Base-by-base conservation (phyloP, 257 asterid genomes). In the Solanum ossicruentum region DNA sequence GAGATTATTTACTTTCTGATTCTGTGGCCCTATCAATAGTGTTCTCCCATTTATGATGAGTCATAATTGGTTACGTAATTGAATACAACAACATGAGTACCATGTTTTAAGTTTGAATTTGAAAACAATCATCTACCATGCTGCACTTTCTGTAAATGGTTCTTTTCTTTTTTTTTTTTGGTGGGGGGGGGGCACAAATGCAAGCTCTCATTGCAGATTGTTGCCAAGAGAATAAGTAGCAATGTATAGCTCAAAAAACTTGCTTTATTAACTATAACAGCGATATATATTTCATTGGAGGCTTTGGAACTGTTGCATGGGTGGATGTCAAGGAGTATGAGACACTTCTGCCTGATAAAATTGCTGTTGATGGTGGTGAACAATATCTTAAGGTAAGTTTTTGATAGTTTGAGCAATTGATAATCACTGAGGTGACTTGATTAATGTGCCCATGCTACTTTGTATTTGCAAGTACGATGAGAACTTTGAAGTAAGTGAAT, bases 281-380 rank as follows among this genome's bases (percentile, higher is more conserved):
- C 87, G 99, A 96, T 88, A 92, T 96, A 90, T 95, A 96, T 89
- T 96, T 96, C 87, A 93, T 96, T 45, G 98, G 99, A 86, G 99
- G 99, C 86, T 96, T 95, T 85, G 99, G 98, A 70, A 96, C 99
- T 65, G 98, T 96, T 84, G 98, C 98, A 85, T 96, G 98, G 99
- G 95, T 96, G 71, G 94, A 95, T 85, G 96, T 95, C 80, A 91
- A 93, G 86, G 99, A 96, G 85, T 96, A 96, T 10, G 99, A 96
- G 89, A 83, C 91, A 83, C 87, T 93, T 88, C 93, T 87, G 87
- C 98, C 99, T 10, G 99, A 96, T 84, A 96, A 92, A 88, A 96
- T 96, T 86, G 98, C 97, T 57, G 98, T 92, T 73, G 94, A 96
- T 86, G 98, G 98, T 10, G 98, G 97, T 47, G 99, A 96, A 90